Conservation (phyloP, 352 stramenopile genomes). For the Pythium periplocum region DNA sequence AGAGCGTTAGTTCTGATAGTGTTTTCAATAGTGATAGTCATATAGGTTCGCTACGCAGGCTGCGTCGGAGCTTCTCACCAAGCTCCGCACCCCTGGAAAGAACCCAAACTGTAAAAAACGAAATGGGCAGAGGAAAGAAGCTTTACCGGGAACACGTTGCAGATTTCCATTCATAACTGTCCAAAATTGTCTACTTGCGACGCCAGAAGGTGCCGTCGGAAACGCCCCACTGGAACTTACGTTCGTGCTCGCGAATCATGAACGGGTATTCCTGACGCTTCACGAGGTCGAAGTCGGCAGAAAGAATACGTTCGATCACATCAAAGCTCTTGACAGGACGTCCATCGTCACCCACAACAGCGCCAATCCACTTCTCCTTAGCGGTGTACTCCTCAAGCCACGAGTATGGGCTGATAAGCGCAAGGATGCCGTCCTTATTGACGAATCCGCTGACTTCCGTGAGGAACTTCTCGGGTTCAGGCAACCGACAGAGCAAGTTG, state of each 20-base stretch:
- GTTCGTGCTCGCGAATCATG: conserved; percentile 89
- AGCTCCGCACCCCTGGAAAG: too few relatives aligned
- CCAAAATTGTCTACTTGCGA: conserved; percentile 37
- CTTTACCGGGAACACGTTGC: not conserved
- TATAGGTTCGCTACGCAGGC: conserved; percentile 1
- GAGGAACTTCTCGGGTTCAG: conserved; percentile 89
- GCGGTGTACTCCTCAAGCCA: conserved; percentile 96
- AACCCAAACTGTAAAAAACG: conserved; percentile 22
- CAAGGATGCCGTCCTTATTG: conserved; percentile 88
- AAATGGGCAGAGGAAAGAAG: conserved; percentile 4
- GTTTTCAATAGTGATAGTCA: conserved; percentile 29
- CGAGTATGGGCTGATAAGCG: conserved; percentile 95
- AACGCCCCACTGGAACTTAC: conserved; percentile 91
- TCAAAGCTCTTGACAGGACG: conserved; percentile 63
- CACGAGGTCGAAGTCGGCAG: conserved; percentile 70
- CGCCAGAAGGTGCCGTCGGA: conserved; percentile 86
- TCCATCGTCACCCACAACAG: conserved; percentile 29
- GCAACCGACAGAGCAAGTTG: conserved; percentile 95
- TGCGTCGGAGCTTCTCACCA: too few relatives aligned
- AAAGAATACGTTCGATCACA: conserved; percentile 52
- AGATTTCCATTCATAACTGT: conserved; percentile 1
- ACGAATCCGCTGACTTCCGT: conserved; percentile 82
- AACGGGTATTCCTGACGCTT: conserved; percentile 85
- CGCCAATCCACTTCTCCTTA: conserved; percentile 87
- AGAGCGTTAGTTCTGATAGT: conserved; percentile 14